Conservation (phyloP, 306 rosid genomes). For the Trifolium subterraneum region DNA sequence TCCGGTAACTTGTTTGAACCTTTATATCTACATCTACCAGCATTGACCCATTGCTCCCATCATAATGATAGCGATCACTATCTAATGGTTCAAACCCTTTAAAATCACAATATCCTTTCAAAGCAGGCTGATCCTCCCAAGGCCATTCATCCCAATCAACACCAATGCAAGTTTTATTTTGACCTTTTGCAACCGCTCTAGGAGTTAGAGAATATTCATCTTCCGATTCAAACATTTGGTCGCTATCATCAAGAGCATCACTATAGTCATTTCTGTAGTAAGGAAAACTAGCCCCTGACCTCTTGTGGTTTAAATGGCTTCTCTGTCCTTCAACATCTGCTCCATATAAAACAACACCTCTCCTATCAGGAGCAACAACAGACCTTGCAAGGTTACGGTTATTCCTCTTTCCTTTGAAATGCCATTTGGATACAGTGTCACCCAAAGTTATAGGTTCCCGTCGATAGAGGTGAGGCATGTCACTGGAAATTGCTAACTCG, state of each 20-base stretch:
- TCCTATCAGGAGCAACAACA: constrained; percentile 53
- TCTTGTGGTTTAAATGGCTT: constrained; percentile 47
- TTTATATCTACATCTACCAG: constrained; percentile 82
- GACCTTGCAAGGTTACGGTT: constrained; percentile 71
- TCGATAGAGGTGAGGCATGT: constrained; percentile 69
- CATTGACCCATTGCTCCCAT: constrained; percentile 64
- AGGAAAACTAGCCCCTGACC: constrained; percentile 38
- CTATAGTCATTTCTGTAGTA: constrained; percentile 45
- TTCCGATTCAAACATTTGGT: constrained; percentile 58
- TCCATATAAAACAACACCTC: constrained; percentile 54
- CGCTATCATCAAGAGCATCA: constrained; percentile 55
- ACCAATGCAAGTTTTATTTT: constrained; percentile 47
- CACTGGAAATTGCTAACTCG: constrained; percentile 71
- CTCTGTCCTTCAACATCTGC: constrained; percentile 61
- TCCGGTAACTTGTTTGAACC: constrained; percentile 87
- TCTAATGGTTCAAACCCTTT: constrained; percentile 58
- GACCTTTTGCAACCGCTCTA: constrained; percentile 54
- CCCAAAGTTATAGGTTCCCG: constrained; percentile 60
- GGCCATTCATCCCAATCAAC: constrained; percentile 72
- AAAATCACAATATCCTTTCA: constrained; percentile 65
- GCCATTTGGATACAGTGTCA: constrained; percentile 96
- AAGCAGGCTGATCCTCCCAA: constrained; percentile 71
- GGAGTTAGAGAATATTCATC: constrained; percentile 62
- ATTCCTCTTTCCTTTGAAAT: constrained; percentile 91
- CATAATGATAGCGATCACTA: constrained; percentile 52